Evolutionary conservation across 2,329 filamentous ascomycete species (phyloP).

Genomic region (Pseudogymnoascus sp.): DNA sequence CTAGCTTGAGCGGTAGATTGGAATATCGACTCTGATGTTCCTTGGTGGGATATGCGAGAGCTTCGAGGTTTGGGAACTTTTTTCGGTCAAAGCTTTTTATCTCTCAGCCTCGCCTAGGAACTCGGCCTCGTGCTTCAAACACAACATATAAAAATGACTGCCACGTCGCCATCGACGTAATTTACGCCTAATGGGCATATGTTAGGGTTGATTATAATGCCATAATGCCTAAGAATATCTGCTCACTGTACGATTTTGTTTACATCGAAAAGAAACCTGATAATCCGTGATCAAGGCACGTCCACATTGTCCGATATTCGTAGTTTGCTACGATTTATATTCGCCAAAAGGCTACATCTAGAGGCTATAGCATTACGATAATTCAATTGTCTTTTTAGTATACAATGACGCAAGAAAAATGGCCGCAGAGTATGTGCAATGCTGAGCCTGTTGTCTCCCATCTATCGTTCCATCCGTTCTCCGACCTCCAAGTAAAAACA

Average conservation of each 20-base stretch:
- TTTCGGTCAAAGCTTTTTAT: slow-evolving; percentile 9
- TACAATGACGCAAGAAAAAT: slow-evolving; percentile 7
- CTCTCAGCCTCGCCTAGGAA: slow-evolving; percentile 6
- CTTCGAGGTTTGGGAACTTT: not conserved
- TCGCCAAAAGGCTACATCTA: not conserved
- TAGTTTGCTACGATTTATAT: not conserved
- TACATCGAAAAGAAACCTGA: not conserved
- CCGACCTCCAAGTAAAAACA: not conserved
- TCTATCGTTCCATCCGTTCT: slow-evolving; percentile 7
- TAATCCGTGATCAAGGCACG: not conserved
- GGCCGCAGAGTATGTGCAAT: slow-evolving; percentile 7
- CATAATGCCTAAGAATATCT: not conserved
- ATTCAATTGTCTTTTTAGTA: slow-evolving; percentile 4
- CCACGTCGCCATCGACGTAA: not conserved
- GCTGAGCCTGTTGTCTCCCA: slow-evolving; percentile 1
- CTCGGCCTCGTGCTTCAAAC: not conserved
- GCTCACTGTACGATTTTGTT: not conserved
- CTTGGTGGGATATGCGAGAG: slow-evolving; percentile 3
- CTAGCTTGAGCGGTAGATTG: not conserved
- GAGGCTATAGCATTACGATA: slow-evolving; percentile 8
- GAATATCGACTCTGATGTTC: not conserved
- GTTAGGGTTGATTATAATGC: not conserved
- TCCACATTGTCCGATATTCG: not conserved
- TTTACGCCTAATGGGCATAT: not conserved
- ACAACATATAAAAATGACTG: not conserved